A percentile compares a stretch with the other conserved stretches of the same genome.
Evolutionary conservation across 176 grass and related monocot species (phyloP).

Genomic region (Ensete glaucum): DNA sequence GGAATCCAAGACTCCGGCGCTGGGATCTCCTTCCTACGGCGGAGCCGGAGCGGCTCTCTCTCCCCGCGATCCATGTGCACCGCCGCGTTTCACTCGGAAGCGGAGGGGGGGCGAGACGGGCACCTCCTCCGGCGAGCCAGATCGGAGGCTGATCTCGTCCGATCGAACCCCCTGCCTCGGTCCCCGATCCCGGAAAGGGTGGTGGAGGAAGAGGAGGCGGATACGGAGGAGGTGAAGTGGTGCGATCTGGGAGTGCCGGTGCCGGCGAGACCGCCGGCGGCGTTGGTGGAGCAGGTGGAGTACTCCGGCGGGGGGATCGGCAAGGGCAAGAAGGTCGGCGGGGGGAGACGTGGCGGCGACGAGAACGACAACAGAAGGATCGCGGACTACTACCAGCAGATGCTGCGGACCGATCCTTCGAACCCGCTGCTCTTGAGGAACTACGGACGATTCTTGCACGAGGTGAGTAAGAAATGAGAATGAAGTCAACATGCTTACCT

Average conservation of each 20-base stretch:
- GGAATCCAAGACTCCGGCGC: neutral
- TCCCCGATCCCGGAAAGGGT: neutral
- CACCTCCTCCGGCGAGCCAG: conserved; percentile 38
- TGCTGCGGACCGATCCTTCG: conserved; percentile 51
- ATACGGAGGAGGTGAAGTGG: neutral
- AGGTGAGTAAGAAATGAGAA: conserved; percentile 29
- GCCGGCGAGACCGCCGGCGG: neutral
- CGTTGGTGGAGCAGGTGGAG: conserved; percentile 8
- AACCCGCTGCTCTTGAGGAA: conserved; percentile 72
- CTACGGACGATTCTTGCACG: conserved; percentile 79
- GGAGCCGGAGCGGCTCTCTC: neutral
- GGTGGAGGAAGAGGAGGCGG: conserved; percentile 2
- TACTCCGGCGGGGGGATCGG: conserved; percentile 29
- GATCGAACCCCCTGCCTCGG: neutral
- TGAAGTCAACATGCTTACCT: neutral
- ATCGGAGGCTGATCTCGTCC: conserved; percentile 41
- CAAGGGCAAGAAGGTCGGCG: conserved; percentile 11
- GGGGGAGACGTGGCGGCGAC: conserved; percentile 20
- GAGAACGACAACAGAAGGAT: conserved; percentile 32
- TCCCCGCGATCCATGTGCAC: neutral
- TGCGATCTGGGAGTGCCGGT: neutral
- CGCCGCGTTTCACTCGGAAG: neutral
- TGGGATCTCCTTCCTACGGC: conserved; percentile 1
- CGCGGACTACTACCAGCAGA: conserved; percentile 49
- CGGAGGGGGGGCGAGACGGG: neutral